Evolutionary conservation across 1,284 basidiomycete species (phyloP).

Genomic region (Schizophyllum commune): DNA sequence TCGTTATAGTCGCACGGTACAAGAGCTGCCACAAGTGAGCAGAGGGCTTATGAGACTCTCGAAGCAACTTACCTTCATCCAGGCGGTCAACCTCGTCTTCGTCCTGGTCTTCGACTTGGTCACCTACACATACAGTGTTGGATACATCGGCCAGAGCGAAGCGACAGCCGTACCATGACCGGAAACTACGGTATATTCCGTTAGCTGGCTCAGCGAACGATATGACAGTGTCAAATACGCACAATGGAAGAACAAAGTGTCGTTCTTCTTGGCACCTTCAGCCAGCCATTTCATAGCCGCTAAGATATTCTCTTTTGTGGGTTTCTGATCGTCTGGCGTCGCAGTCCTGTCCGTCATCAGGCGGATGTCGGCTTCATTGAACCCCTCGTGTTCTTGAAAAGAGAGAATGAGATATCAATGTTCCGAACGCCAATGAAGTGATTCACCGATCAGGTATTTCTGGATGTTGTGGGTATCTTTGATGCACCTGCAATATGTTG

Average conservation of each 20-base stretch:
- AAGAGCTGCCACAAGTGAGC: no score
- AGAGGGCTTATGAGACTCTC: no score
- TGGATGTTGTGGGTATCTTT: constrained; percentile 75
- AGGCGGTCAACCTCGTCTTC: constrained; percentile 63
- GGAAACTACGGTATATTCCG: not conserved
- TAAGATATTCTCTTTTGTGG: constrained; percentile 77
- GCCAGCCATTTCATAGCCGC: constrained; percentile 88
- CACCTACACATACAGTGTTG: constrained; percentile 51
- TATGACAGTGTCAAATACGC: constrained; percentile 19
- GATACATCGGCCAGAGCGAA: not conserved
- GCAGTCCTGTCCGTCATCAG: constrained; percentile 62
- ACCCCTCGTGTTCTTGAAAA: constrained; percentile 55
- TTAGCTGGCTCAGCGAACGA: constrained; percentile 1
- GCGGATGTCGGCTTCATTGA: constrained; percentile 70
- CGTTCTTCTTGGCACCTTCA: constrained; percentile 60
- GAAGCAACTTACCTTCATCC: constrained; percentile 53
- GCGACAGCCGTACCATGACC: constrained; percentile 2
- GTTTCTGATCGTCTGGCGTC: constrained; percentile 50
- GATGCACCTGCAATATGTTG: no score
- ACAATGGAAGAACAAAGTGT: constrained; percentile 88
- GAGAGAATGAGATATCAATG: no score
- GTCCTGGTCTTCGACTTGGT: constrained; percentile 63
- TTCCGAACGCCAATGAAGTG: no score
- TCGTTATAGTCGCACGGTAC: no score
- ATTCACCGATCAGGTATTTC: constrained; percentile 62